Evolutionary conservation across 495 filamentous ascomycete genomes (phyloP).

Genomic region (Xeromyces bisporus): DNA sequence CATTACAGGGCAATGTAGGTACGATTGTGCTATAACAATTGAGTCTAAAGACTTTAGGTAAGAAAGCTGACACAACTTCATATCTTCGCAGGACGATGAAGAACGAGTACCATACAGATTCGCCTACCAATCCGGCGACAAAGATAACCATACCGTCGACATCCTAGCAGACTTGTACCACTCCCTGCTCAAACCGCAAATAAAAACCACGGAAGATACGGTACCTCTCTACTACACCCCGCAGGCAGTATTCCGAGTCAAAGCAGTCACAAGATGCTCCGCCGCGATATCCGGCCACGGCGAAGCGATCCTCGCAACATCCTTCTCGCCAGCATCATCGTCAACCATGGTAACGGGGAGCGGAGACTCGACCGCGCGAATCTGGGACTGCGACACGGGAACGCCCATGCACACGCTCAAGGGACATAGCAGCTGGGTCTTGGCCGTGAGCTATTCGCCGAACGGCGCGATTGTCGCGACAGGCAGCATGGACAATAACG

Average conservation of each 20-base stretch:
- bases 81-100: constrained; percentile 41
- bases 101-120: constrained; percentile 84
- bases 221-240: constrained; percentile 71
- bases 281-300: constrained; percentile 83
- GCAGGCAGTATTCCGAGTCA: constrained; percentile 87
- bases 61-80: constrained; percentile 1
- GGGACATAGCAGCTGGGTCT: constrained; percentile 86
- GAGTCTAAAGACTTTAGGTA: not conserved
- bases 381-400: constrained; percentile 93
- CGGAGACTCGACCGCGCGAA: constrained; percentile 78
- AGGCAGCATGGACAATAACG: constrained; percentile 83
- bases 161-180: constrained; percentile 61
- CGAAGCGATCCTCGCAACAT: constrained; percentile 72
- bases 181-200: constrained; percentile 41
- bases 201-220: constrained; percentile 54
- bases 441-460: constrained; percentile 74
- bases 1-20: constrained; percentile 62
- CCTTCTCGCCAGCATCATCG: constrained; percentile 72
- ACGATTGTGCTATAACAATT: constrained; percentile 4
- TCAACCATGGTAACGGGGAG: constrained; percentile 74
- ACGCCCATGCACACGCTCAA: constrained; percentile 80
- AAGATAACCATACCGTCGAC: constrained; percentile 37
- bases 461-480: constrained; percentile 72
- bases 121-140: constrained; percentile 40
- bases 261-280: constrained; percentile 77